phyloP scores from a whole-genome alignment of 169 alveolate species.

The Eimeria falciformis region DNA sequence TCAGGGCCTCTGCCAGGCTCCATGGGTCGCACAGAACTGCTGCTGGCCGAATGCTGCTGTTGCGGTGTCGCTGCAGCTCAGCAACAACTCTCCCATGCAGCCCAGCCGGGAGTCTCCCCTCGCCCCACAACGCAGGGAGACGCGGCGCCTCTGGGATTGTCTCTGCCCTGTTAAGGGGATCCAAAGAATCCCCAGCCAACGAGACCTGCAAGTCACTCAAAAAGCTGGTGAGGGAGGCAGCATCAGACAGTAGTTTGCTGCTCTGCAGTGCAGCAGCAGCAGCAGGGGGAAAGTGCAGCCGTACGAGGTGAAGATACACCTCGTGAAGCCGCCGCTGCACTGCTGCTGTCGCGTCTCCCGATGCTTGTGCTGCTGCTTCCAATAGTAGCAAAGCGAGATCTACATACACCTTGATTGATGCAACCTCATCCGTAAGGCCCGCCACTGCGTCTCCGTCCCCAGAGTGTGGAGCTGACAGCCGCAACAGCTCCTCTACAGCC shows the following conservation, averaged over 20 bases:
- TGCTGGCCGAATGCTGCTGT: slow-evolving; percentile 29
- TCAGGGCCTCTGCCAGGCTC: slow-evolving; percentile 30
- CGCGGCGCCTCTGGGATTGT: not conserved
- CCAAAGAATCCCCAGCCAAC: not conserved
- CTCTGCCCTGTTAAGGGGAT: not conserved
- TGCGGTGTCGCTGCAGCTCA: slow-evolving; percentile 23
- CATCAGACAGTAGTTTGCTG: slow-evolving; percentile 37
- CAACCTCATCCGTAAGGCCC: not conserved
- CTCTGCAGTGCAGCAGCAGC: slow-evolving; percentile 11
- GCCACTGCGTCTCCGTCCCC: not conserved
- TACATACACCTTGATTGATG: not conserved
- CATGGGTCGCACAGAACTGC: slow-evolving; percentile 36
- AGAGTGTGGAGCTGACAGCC: not conserved
- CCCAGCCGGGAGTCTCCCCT: not conserved
- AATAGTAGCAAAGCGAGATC: slow-evolving; percentile 2
- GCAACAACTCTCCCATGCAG: not conserved
- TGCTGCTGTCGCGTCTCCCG: not conserved
- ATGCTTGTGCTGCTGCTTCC: slow-evolving; percentile 16
- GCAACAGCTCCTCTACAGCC: slow-evolving; percentile 9
- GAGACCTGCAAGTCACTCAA: not conserved
- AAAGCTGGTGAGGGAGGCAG: not conserved
- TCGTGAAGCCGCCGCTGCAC: not conserved
- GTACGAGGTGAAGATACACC: slow-evolving; percentile 5
- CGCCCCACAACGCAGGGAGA: slow-evolving; percentile 17
- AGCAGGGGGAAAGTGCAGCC: slow-evolving; percentile 50